phyloP scores from a whole-genome alignment of 352 stramenopile species.

The Albugo laibachii region DNA sequence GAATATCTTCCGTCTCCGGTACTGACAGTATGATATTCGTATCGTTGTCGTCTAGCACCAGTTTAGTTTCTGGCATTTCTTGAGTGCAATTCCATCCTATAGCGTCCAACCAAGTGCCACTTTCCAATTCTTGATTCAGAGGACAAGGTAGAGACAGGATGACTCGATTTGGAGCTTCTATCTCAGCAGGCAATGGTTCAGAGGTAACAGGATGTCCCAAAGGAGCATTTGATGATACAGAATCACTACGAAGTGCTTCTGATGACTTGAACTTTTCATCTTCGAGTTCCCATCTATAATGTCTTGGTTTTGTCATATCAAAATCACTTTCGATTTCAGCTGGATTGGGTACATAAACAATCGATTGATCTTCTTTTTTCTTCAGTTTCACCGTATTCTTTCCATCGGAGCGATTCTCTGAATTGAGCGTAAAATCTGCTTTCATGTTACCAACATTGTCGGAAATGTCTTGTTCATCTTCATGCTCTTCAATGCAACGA shows the following conservation, averaged over 20 bases:
- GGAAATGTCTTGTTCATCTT: conserved; percentile 8
- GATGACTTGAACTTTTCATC: no score
- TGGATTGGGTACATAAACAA: background rate
- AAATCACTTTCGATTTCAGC: conserved; percentile 14
- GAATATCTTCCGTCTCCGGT: conserved; percentile 56
- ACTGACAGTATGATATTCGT: conserved; percentile 54
- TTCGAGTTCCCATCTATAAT: conserved; percentile 57
- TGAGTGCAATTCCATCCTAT: conserved; percentile 65
- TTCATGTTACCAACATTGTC: conserved; percentile 32
- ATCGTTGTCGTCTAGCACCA: conserved; percentile 75
- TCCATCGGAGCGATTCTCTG: background rate
- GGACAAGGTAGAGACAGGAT: conserved; percentile 11
- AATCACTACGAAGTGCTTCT: conserved; percentile 5
- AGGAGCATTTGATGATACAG: no score
- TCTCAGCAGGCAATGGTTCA: background rate
- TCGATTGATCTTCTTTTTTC: background rate
- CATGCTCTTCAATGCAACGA: conserved; percentile 2
- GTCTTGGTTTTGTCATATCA: conserved; percentile 51
- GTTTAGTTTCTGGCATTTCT: conserved; percentile 61
- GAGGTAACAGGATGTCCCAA: background rate
- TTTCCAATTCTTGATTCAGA: conserved; percentile 47
- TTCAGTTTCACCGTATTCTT: background rate
- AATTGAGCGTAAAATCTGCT: background rate
- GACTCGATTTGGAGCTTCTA: background rate
- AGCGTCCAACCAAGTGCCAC: conserved; percentile 46